Conservation (phyloP, 2,329 filamentous ascomycete species). For the Fusarium albidum region DNA sequence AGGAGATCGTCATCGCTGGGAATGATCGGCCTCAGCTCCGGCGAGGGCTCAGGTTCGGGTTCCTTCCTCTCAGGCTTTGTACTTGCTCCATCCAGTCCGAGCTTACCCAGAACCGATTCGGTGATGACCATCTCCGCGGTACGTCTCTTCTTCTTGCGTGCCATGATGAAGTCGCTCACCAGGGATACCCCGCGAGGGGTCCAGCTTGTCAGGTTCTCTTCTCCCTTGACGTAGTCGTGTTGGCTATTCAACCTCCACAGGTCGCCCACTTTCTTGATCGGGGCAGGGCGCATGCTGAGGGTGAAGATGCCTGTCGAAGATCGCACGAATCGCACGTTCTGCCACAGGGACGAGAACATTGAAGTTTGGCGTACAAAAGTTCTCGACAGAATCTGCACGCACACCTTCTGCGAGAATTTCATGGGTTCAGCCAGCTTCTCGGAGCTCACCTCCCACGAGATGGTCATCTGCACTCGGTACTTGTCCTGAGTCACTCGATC, state of each 20-base stretch:
- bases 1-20: conserved; percentile 65
- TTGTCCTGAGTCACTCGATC: conserved; percentile 93
- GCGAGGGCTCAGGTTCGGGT: conserved; percentile 47
- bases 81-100: conserved; percentile 57
- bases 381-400: conserved; percentile 83
- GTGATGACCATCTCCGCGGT: conserved; percentile 82
- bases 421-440: conserved; percentile 87
- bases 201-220: conserved; percentile 87
- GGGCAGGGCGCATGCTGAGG: conserved; percentile 83
- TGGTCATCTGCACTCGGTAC: conserved; percentile 86
- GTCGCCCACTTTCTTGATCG: conserved; percentile 90
- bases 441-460: conserved; percentile 87
- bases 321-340: conserved; percentile 83
- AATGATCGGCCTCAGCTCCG: conserved; percentile 51
- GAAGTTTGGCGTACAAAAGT: conserved; percentile 86
- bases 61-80: conserved; percentile 44
- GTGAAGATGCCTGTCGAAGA: conserved; percentile 89
- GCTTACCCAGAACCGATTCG: conserved; percentile 70
- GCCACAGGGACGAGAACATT: conserved; percentile 88
- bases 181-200: conserved; percentile 88
- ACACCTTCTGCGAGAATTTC: conserved; percentile 82
- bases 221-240: conserved; percentile 95
- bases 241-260: conserved; percentile 96
- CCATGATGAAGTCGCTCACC: conserved; percentile 84
- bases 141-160: conserved; percentile 76